These are phyloP conservation scores for Claviceps sp. DNA, from an alignment of 2,329 filamentous ascomycete species.

Conservation along the genomic window DNA sequence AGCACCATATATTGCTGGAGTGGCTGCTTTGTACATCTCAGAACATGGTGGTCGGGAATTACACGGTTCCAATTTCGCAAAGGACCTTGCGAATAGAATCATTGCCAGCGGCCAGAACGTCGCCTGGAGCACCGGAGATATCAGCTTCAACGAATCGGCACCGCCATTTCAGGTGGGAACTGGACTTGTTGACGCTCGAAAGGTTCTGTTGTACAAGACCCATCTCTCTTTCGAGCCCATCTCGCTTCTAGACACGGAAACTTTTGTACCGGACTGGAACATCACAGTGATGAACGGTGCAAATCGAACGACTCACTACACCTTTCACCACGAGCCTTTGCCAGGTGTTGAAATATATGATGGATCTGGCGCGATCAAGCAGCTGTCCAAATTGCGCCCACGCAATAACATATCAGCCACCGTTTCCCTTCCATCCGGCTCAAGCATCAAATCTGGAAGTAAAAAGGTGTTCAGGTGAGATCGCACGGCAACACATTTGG, in stretches of 20 bases:
- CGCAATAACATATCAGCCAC: slow-evolving; percentile 14
- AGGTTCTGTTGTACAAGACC: slow-evolving; percentile 25
- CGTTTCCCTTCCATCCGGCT: slow-evolving; percentile 16
- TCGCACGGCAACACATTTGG: neutral
- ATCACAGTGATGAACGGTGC: slow-evolving; percentile 31
- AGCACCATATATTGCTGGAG: slow-evolving; percentile 37
- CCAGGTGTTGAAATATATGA: slow-evolving; percentile 24
- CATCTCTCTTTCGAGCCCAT: slow-evolving; percentile 28
- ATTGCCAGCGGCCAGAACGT: slow-evolving; percentile 20
- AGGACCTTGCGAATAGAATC: slow-evolving; percentile 20
- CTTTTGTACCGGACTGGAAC: slow-evolving; percentile 23
- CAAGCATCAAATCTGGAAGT: slow-evolving; percentile 16
- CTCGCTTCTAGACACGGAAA: slow-evolving; percentile 33
- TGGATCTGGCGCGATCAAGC: slow-evolving; percentile 15
- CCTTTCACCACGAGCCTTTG: slow-evolving; percentile 25
- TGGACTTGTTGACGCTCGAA: slow-evolving; percentile 32
- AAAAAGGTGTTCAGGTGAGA: slow-evolving; percentile 16
- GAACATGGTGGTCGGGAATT: slow-evolving; percentile 26
- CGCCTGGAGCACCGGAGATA: slow-evolving; percentile 14
- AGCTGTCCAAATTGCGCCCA: slow-evolving; percentile 16
- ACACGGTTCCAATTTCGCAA: slow-evolving; percentile 23
- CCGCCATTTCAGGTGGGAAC: slow-evolving; percentile 30
- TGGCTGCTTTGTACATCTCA: slow-evolving; percentile 33
- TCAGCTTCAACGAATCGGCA: slow-evolving; percentile 10
- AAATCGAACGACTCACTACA: slow-evolving; percentile 25